phyloP scores from a whole-genome alignment of 108 stramenopile species.

The Cylindrotheca closterium region DNA sequence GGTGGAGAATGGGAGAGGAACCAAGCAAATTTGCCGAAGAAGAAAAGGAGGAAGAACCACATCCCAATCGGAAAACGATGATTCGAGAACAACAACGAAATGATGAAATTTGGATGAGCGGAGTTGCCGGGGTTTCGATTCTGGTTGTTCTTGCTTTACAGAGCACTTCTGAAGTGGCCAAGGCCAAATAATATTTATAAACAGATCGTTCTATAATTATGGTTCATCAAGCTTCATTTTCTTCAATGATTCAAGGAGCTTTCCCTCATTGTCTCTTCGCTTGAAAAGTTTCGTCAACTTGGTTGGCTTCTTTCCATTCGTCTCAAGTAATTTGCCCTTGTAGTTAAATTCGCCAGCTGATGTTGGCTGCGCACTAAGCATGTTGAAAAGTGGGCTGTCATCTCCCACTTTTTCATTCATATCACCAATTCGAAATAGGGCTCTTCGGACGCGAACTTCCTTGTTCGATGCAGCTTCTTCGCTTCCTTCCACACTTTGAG shows the following conservation, averaged over 20 bases:
- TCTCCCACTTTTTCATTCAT: slow-evolving; percentile 36
- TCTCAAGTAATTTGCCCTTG: slow-evolving; percentile 59
- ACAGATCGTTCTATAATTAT: neutral
- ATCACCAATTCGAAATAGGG: slow-evolving; percentile 67
- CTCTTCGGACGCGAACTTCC: slow-evolving; percentile 44
- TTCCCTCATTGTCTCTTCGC: slow-evolving; percentile 76
- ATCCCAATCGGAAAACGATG: slow-evolving; percentile 34
- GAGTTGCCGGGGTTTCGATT: slow-evolving; percentile 44
- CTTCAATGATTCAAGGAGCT: slow-evolving; percentile 57
- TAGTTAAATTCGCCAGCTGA: slow-evolving; percentile 65
- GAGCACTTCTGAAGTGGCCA: no score
- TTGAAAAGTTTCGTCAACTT: slow-evolving; percentile 85
- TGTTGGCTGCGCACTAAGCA: slow-evolving; percentile 34
- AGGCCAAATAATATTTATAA: no score
- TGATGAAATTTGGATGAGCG: slow-evolving; percentile 65
- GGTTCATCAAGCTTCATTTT: slow-evolving; percentile 64
- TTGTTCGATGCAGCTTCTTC: slow-evolving; percentile 10
- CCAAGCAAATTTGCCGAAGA: slow-evolving; percentile 7
- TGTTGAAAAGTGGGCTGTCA: slow-evolving; percentile 55
- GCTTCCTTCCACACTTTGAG: slow-evolving; percentile 46
- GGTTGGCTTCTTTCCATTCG: slow-evolving; percentile 64
- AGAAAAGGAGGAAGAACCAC: slow-evolving; percentile 11
- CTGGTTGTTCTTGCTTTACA: slow-evolving; percentile 35
- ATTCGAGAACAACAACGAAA: slow-evolving; percentile 44
- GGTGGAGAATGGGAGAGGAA: slow-evolving; percentile 53